Conservation (phyloP, 495 filamentous ascomycete species). For the Penicillium verhagenii region DNA sequence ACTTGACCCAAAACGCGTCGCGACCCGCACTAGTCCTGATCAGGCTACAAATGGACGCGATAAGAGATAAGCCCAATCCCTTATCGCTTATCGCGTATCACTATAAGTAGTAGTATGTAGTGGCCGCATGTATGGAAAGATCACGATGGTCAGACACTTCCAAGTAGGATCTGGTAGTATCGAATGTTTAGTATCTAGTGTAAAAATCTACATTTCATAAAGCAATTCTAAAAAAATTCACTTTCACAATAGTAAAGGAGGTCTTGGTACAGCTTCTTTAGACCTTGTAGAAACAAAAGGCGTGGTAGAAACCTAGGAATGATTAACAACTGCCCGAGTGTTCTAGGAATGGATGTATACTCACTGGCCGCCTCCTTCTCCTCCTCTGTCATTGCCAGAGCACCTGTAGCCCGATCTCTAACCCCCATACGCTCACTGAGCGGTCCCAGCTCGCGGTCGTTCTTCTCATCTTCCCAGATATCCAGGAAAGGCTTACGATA, state of each 20-base stretch:
- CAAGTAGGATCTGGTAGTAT: neutral
- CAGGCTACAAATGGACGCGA: conserved; percentile 22
- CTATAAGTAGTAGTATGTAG: no score
- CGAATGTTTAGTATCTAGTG: no score
- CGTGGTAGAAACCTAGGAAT: conserved; percentile 70
- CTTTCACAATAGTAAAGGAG: no score
- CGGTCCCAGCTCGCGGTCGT: conserved; percentile 71
- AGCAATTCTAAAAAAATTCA: neutral
- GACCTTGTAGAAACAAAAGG: conserved; percentile 93
- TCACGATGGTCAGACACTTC: no score
- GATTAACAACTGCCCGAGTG: conserved; percentile 8
- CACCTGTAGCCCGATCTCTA: conserved; percentile 64
- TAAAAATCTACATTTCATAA: neutral
- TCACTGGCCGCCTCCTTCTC: conserved; percentile 85
- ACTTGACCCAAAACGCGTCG: conserved; percentile 31
- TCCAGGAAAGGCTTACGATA: conserved; percentile 88
- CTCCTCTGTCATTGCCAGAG: conserved; percentile 66
- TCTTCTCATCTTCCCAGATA: conserved; percentile 86
- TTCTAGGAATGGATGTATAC: conserved; percentile 14
- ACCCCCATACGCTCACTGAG: conserved; percentile 95
- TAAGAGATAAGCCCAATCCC: no score
- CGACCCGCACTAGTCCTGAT: conserved; percentile 35
- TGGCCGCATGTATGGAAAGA: no score
- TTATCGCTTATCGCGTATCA: conserved; percentile 13
- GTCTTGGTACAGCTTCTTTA: no score